Base-by-base conservation (phyloP, 1,284 basidiomycete species). In the Anthracocystis walkeri region DNA sequence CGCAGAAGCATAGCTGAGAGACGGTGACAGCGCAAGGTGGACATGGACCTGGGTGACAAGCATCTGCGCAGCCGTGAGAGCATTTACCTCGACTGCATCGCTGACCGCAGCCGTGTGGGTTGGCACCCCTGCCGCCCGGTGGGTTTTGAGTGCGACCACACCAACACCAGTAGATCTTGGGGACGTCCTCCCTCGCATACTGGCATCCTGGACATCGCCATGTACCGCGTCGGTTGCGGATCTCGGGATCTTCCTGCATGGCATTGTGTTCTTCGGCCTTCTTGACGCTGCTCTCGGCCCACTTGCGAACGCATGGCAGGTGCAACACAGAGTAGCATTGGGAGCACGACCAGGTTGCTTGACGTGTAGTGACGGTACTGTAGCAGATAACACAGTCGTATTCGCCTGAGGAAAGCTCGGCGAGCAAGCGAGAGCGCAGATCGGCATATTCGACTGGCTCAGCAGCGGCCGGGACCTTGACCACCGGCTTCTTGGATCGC, bases 161-260 rank as follows among this genome's bases (percentile, higher is more conserved):
- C 82, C 82, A 85, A 65, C 83, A 85, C 62, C 59, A 65, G 52
- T 85, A 85, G 45, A 65, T 58, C 21, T 68, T 78, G n/a, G 83
- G 83, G 0, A 85, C 71, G 16, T 76, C 74, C 27, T 82, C 69
- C 14, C 77, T 51, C 1, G 82, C 75, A 40, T 74, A 73, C 61
- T 85, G 83, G 61, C 83, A 85, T 7, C 81, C 80, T 1, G 83
- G 83, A 49, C 83, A 85, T 31, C 83, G 65, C 83, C 83, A 85
- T 8, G 75, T 78, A 3, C 81, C 83, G 10, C 65, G 69, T 7
- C 78, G 65, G 31, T 72, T 62, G 42, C 81, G 78, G 3, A 85
- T 77, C 33, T 65, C 74, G 21, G 71, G 68, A 59, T 85, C 82
- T 50, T 85, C 82, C 58, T 85, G 83, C 78, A 82, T 77, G 5